phyloP scores from a whole-genome alignment of 75 land plant genomes.

The Azolla pinnata region DNA sequence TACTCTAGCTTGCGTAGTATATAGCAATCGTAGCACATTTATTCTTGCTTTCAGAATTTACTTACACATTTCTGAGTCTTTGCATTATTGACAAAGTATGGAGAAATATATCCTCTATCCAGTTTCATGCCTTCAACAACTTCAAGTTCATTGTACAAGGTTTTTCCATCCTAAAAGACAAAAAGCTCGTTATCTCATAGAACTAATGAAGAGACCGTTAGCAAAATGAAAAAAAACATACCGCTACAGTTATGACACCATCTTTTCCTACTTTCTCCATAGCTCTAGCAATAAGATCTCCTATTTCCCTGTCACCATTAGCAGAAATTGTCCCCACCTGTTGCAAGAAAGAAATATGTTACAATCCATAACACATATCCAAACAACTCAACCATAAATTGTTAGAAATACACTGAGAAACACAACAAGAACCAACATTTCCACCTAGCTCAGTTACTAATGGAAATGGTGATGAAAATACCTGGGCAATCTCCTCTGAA shows the following conservation, averaged over 20 bases:
- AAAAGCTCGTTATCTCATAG: neutral
- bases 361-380: neutral
- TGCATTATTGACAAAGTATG: constrained; percentile 49
- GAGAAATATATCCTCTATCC: constrained; percentile 60
- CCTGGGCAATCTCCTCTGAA: constrained; percentile 34
- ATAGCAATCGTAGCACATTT: neutral
- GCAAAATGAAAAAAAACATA: constrained; percentile 15
- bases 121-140: constrained; percentile 69
- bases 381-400: neutral
- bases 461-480: no score
- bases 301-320: constrained; percentile 71
- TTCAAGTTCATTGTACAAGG: constrained; percentile 51
- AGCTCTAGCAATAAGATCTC: constrained; percentile 70
- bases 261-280: constrained; percentile 91
- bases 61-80: constrained; percentile 77
- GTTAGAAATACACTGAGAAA: neutral
- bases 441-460: no score
- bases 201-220: neutral
- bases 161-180: constrained; percentile 58
- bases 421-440: neutral
- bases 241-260: constrained; percentile 65
- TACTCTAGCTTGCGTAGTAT: neutral
- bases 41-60: neutral
- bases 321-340: constrained; percentile 84
- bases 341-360: neutral